A percentile compares a stretch with the other conserved stretches of the same genome.
Conservation (phyloP, 106 monocot genomes). For the Gastrodia elata region DNA sequence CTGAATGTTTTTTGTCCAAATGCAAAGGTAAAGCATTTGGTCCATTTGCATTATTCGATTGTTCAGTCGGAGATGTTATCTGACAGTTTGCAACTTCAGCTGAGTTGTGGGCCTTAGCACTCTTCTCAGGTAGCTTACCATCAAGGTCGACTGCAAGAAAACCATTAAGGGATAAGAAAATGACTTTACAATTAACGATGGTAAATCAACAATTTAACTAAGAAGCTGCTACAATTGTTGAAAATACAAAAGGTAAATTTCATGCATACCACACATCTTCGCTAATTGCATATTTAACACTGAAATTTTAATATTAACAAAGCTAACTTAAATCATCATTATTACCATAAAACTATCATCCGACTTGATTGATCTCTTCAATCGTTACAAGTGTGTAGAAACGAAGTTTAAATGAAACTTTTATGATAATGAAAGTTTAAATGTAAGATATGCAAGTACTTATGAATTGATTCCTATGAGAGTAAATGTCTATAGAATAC, state of each 20-base stretch:
- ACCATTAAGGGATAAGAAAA: conserved; percentile 1
- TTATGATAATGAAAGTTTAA: too few species aligned
- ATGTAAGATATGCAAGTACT: too few species aligned
- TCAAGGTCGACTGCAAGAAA: conserved; percentile 47
- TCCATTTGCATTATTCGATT: conserved; percentile 7
- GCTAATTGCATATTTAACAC: too few species aligned
- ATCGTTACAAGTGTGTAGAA: too few species aligned
- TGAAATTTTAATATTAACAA: too few species aligned
- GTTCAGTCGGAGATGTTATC: conserved; percentile 8
- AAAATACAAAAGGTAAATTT: conserved; percentile 8
- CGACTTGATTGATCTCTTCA: too few species aligned
- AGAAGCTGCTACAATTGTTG: neutral
- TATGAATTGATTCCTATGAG: too few species aligned
- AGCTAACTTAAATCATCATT: too few species aligned
- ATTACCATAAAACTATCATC: too few species aligned
- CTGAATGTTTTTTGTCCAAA: conserved; percentile 12
- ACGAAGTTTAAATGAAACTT: too few species aligned
- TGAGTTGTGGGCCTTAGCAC: conserved; percentile 17
- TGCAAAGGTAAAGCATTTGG: conserved; percentile 11
- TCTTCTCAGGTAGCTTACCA: conserved; percentile 41
- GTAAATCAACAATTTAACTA: neutral
- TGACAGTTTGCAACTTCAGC: conserved; percentile 26
- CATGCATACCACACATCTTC: too few species aligned
- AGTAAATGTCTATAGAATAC: too few species aligned
- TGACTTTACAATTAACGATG: conserved; percentile 2